Evolutionary conservation across 106 monocot species (phyloP).

Genomic region (Amphibolis antarctica): DNA sequence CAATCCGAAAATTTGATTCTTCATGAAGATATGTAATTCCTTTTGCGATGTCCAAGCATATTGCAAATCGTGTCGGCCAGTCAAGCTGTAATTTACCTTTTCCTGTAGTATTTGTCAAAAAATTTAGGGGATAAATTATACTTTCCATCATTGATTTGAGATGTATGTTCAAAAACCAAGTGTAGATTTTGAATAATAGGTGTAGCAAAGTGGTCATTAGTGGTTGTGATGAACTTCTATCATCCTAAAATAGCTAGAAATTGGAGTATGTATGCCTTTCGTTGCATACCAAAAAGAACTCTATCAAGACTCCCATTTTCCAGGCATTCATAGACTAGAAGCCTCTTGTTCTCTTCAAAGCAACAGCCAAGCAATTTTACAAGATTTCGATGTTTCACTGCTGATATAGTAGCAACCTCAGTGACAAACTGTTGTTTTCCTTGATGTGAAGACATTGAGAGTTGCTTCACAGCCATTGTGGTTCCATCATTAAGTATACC

Average conservation of each 20-base stretch:
- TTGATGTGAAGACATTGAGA: conserved; percentile 2
- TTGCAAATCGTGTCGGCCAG: too few species aligned
- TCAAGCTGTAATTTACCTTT: conserved; percentile 26
- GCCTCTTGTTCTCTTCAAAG: conserved; percentile 5
- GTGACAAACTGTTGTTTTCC: conserved; percentile 14
- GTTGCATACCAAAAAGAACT: conserved; percentile 12
- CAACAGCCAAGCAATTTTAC: conserved; percentile 14
- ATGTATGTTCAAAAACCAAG: background rate
- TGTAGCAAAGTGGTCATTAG: too few species aligned
- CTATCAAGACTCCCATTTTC: conserved; percentile 15
- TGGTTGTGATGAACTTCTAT: too few species aligned
- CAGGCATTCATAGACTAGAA: conserved; percentile 14
- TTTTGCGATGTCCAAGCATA: too few species aligned
- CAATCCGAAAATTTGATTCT: too few species aligned
- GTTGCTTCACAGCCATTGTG: conserved; percentile 16
- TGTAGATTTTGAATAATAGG: too few species aligned
- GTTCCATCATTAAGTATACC: conserved; percentile 13
- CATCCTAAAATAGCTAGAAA: too few species aligned
- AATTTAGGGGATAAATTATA: too few species aligned
- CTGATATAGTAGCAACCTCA: conserved; percentile 18
- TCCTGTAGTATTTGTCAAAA: too few species aligned
- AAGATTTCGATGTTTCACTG: conserved; percentile 14
- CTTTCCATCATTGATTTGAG: background rate
- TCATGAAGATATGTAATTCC: too few species aligned
- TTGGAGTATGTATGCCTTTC: too few species aligned